These are phyloP conservation scores for Melanomma pulvis-pyrius DNA, from an alignment of 495 filamentous ascomycete genomes.

Conservation along the genomic window DNA sequence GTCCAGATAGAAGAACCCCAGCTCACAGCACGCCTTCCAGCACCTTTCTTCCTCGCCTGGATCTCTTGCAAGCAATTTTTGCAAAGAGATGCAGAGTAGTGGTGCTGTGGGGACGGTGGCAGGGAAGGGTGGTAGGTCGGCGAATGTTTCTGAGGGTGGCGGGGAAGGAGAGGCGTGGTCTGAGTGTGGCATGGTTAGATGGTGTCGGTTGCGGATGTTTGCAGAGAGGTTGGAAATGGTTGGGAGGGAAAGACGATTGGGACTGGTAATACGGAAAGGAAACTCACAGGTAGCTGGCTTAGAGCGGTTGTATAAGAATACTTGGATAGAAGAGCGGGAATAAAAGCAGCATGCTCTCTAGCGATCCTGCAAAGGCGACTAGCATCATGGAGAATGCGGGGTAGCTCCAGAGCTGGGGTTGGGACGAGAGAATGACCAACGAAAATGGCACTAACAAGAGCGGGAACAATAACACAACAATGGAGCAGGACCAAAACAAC, in stretches of 20 bases:
- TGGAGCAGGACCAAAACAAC: neutral
- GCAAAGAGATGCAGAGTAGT: conserved; percentile 57
- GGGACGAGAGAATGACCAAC: neutral
- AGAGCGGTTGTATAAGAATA: neutral
- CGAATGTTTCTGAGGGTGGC: neutral
- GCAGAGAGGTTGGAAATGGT: no score
- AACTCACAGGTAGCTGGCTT: neutral
- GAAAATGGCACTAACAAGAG: neutral
- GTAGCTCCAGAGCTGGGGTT: neutral
- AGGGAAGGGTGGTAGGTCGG: conserved; percentile 55
- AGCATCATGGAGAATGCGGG: conserved; percentile 7
- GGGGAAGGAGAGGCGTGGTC: conserved; percentile 1
- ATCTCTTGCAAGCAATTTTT: conserved; percentile 52
- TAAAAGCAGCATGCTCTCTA: neutral
- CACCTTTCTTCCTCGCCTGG: conserved; percentile 50
- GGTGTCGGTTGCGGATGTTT: neutral
- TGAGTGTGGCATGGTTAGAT: conserved; percentile 18
- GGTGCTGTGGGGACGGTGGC: conserved; percentile 57
- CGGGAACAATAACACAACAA: neutral
- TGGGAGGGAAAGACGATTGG: no score
- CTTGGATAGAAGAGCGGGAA: neutral
- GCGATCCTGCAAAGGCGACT: neutral
- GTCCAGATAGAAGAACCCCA: conserved; percentile 69
- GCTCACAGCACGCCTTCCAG: conserved; percentile 54
- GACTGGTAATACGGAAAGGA: neutral